Base-by-base conservation (phyloP, 1,139 yeast species). In the Lodderomyces parapsilosis region DNA sequence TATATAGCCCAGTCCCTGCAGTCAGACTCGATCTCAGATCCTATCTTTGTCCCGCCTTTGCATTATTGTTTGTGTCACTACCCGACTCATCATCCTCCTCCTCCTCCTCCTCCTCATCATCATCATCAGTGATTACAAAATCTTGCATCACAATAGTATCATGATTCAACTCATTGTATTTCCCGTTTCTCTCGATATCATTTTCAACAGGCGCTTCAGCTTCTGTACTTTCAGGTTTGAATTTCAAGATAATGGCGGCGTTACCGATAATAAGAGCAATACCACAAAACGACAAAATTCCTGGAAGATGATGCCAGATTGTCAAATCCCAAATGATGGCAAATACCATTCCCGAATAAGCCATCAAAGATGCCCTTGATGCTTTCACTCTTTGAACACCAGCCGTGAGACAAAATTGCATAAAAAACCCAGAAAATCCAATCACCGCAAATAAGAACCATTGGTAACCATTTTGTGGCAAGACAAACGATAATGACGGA, bases 301-400 rank as follows among this genome's bases (percentile, higher is more conserved):
- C 84, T 0, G 96, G 96, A 28, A 81, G 61, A 57, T 84, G 89
- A 45, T 80, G 75, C 83, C 90, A 89, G 33, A 89, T 68, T 1
- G 80, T 45, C 31, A 81, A 67, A 57, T 90, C 96, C 81, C 91
- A 83, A 28, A 85, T 50, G n/a, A 88, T 66, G 0, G 96, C 93
- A 65, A 85, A 88, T 1, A 89, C 65, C 73, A 90, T 75, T 55
- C 83, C 88, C 2, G 89, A 74, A 60, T 90, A 90, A 5, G 79
- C 68, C 76, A 87, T 83, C 48, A 86, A 73, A 4, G 93, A 74
- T 0, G 91, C 90, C 45, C 88, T 75, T 1, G 90, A 81, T 1
- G 96, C 96, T 47, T 75, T 74, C 49, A 87, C 96, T 46, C 89
- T 68, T 60, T 88, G 96, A 41, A 90, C 76, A 1, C 96, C 97